These are phyloP conservation scores for Penicillium sp. DNA, from an alignment of 2,329 filamentous ascomycete genomes.

Conservation along the genomic window DNA sequence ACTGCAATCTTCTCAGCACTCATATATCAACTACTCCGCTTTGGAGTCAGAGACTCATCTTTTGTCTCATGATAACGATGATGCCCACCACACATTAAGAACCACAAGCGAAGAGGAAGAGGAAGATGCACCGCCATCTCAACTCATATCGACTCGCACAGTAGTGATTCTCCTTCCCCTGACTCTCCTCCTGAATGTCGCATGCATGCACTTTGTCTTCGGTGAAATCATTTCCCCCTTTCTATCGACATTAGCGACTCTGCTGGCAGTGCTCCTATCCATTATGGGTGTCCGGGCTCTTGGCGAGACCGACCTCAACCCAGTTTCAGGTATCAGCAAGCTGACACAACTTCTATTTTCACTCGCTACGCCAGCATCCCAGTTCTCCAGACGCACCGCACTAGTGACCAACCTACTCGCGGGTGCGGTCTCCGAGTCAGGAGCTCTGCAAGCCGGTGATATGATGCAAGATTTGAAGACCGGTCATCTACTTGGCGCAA, in stretches of 20 bases:
- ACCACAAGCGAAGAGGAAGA: slow-evolving; percentile 43
- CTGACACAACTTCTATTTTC: slow-evolving; percentile 95
- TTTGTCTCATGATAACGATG: slow-evolving; percentile 5
- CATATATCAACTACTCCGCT: slow-evolving; percentile 35
- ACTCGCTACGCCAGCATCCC: slow-evolving; percentile 75
- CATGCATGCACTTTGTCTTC: slow-evolving; percentile 80
- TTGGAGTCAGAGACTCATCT: slow-evolving; percentile 19
- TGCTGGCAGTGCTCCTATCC: slow-evolving; percentile 72
- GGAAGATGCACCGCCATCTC: slow-evolving; percentile 78
- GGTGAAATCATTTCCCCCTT: slow-evolving; percentile 76
- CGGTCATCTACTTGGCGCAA: slow-evolving; percentile 85
- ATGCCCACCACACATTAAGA: neutral
- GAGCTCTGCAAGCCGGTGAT: slow-evolving; percentile 91
- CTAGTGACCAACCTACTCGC: slow-evolving; percentile 95
- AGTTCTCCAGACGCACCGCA: slow-evolving; percentile 73
- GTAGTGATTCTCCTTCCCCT: slow-evolving; percentile 73
- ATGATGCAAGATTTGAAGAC: slow-evolving; percentile 98
- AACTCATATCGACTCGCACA: slow-evolving; percentile 71
- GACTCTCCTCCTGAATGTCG: slow-evolving; percentile 76
- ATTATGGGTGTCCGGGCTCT: slow-evolving; percentile 66
- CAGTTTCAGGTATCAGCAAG: slow-evolving; percentile 94
- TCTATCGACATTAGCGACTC: slow-evolving; percentile 72
- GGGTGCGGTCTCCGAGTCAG: slow-evolving; percentile 79
- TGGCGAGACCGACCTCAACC: slow-evolving; percentile 88
- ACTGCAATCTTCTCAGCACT: slow-evolving; percentile 21